Conservation (phyloP, 2,329 filamentous ascomycete genomes). For the Golovinomyces cichoracearum region DNA sequence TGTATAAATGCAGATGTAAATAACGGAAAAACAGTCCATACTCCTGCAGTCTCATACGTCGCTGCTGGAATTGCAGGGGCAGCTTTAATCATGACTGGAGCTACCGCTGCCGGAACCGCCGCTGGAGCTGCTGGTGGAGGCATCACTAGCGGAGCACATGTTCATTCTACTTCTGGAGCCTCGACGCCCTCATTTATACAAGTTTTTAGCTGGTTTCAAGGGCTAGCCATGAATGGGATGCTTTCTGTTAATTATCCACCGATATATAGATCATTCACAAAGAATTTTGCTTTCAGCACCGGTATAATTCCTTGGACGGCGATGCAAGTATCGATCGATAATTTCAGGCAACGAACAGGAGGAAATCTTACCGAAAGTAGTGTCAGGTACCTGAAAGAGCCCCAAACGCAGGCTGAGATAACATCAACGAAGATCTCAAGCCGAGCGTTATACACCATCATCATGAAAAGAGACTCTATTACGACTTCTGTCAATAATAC, state of each 20-base stretch:
- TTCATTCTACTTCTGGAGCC: constrained; percentile 31
- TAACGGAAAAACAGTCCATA: constrained; percentile 61
- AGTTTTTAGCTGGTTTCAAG: constrained; percentile 73
- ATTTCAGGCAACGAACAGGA: constrained; percentile 53
- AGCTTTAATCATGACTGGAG: constrained; percentile 46
- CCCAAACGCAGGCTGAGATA: constrained; percentile 35
- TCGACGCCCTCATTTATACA: constrained; percentile 66
- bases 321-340: constrained; percentile 62
- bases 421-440: background rate
- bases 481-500: constrained; percentile 22
- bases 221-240: constrained; percentile 90
- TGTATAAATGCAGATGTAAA: constrained; percentile 60
- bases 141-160: constrained; percentile 16
- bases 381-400: constrained; percentile 46
- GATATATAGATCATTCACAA: constrained; percentile 68
- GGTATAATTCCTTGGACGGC: constrained; percentile 60
- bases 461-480: constrained; percentile 29
- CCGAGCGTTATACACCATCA: constrained; percentile 15
- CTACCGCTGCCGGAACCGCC: constrained; percentile 39
- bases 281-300: constrained; percentile 82
- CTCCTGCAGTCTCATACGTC: constrained; percentile 56
- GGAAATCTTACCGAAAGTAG: constrained; percentile 67
- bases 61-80: constrained; percentile 68
- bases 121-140: constrained; percentile 12
- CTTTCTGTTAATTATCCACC: constrained; percentile 67